phyloP scores from a whole-genome alignment of 139 green algal species.

The Coccomyxa sp. region DNA sequence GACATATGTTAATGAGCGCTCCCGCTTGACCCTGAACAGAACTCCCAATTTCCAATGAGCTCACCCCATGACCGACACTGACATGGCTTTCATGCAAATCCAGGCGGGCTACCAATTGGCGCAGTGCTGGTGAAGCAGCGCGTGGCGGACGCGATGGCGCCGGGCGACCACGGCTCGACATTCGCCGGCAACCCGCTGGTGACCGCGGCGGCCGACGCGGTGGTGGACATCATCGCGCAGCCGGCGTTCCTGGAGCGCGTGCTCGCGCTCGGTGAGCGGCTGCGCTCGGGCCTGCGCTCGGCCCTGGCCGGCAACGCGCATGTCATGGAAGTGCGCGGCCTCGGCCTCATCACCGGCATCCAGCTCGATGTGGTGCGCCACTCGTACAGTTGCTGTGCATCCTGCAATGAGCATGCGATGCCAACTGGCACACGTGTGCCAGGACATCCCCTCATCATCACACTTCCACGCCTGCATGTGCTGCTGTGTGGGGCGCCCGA shows the following conservation, averaged over 20 bases:
- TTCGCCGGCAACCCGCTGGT: conserved; percentile 97
- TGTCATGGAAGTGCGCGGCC: conserved; percentile 85
- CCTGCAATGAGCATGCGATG: not conserved
- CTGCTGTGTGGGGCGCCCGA: not conserved
- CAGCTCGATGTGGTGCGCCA: conserved; percentile 76
- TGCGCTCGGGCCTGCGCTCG: conserved; percentile 61
- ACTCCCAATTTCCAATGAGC: no score
- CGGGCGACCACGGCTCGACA: conserved; percentile 95
- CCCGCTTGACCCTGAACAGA: no score
- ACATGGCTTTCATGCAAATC: not conserved
- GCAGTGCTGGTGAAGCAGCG: conserved; percentile 87
- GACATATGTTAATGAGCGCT: no score
- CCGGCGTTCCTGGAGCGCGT: conserved; percentile 81
- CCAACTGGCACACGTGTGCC: no score
- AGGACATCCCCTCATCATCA: no score
- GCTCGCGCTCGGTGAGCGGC: conserved; percentile 67
- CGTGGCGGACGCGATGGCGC: conserved; percentile 85
- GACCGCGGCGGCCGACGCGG: conserved; percentile 65
- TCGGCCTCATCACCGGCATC: conserved; percentile 88
- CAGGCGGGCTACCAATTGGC: conserved; percentile 90
- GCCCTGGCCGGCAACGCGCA: conserved; percentile 68
- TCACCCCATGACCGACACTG: no score
- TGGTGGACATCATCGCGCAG: conserved; percentile 80
- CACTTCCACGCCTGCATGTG: not conserved
- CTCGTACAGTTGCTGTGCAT: not conserved